Base-by-base conservation (phyloP, 345 rosid species). In the Alliaria petiolata region DNA sequence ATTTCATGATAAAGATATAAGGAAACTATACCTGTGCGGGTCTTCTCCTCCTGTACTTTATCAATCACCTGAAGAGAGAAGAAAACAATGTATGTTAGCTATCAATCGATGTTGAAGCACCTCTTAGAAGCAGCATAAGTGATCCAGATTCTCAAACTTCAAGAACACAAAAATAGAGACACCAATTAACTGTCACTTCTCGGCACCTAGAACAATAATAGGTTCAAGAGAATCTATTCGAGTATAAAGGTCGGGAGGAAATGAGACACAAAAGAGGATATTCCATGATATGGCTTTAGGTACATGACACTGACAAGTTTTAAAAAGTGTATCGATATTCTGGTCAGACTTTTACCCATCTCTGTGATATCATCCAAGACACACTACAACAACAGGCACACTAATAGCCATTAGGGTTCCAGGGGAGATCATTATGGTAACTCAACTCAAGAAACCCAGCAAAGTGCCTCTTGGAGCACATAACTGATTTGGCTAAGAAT, bases 41-140 rank as follows among this genome's bases (percentile, higher is more conserved):
- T 68, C 59, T 75, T 68, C 74, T 68, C 74, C 33, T 75, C 79
- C 30, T 75, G 74, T 36, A 75, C 74, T 62, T 75, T 75, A 75
- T 75, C 74, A 75, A 68, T 75, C 31, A 75, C 79, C 79, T 75
- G 74, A 68, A 19, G n/a, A 35, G 35, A 45, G n/a, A 75, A 62
- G 26, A 46, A 0, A n/a, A n/a, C 55, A 62, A 60, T 4, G 1
- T 14, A 60, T 3, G 56, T 31, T 46, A 66, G 36, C 36, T n/a
- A n/a, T 65, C 53, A 50, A 15, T 40, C 36, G 52, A 43, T 4
- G 45, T 40, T 7, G 22, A 40, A 42, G 4, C 45, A 52, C 19
- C 38, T 30, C 15, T 26, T 40, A 19, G 7, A 52, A 1, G 40
- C 9, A 31, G 39, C 4, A 25, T 6, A 50, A 25, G 16, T 22